phyloP scores from a whole-genome alignment of 495 filamentous ascomycete genomes.

The Viridothelium virens region DNA sequence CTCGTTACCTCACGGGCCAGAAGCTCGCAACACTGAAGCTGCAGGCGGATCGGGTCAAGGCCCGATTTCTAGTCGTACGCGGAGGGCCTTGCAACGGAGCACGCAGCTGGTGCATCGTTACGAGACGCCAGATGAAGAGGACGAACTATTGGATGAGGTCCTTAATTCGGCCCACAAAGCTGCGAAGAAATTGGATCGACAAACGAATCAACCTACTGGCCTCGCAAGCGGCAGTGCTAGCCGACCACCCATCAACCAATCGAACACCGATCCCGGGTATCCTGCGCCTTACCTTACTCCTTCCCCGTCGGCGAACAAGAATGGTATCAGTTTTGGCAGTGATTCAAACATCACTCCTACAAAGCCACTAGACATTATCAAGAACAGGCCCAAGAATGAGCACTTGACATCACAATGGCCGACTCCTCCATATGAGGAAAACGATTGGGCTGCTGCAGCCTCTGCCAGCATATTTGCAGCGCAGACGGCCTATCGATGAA shows the following conservation, averaged over 20 bases:
- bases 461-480: slow-evolving; percentile 60
- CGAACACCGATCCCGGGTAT: slow-evolving; percentile 50
- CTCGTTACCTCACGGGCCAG: slow-evolving; percentile 64
- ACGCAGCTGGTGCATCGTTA: slow-evolving; percentile 69
- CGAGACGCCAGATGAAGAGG: slow-evolving; percentile 93
- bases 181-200: slow-evolving; percentile 43
- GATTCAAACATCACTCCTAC: slow-evolving; percentile 43
- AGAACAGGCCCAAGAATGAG: slow-evolving; percentile 43
- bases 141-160: slow-evolving; percentile 87
- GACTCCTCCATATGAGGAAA: slow-evolving; percentile 89
- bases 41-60: slow-evolving; percentile 37
- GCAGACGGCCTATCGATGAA: slow-evolving; percentile 22
- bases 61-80: slow-evolving; percentile 74
- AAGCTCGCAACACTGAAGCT: slow-evolving; percentile 49
- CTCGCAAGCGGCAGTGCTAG: slow-evolving; percentile 34
- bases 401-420: slow-evolving; percentile 68
- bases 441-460: slow-evolving; percentile 78
- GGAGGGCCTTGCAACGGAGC: slow-evolving; percentile 69
- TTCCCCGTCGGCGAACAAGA: slow-evolving; percentile 77
- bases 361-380: slow-evolving; percentile 54
- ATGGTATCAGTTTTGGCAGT: slow-evolving; percentile 60
- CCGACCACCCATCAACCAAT: slow-evolving; percentile 23
- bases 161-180: slow-evolving; percentile 53
- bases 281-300: slow-evolving; percentile 76
- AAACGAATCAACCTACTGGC: slow-evolving; percentile 18